Evolutionary conservation across 345 rosid genomes (phyloP), one percentile per base, ranked within the genome.

Genomic region (Lepidium africanum): DNA sequence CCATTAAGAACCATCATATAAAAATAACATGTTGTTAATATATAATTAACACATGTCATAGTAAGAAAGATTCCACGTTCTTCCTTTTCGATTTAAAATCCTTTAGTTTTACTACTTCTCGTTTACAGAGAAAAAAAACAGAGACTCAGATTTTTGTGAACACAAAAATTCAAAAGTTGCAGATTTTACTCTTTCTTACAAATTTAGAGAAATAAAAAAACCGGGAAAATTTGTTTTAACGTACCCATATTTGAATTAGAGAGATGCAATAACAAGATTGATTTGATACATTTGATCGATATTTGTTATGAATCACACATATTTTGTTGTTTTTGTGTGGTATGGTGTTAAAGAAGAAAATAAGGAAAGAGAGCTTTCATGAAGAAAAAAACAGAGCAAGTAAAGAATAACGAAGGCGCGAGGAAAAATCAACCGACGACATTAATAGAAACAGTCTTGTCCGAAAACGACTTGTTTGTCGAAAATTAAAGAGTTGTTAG

Each of bases 81-180:
- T 50, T 77, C 66, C 73, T 73, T 74, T 59, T 77, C 25, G 6
- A 40, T 17, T 14, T n/a, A 33, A 35, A 63, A n/a, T 23, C 25
- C 46, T 54, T 23, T 13, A 7, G 32, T 35, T 7, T 52, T 25
- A 49, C 38, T 25, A 55, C 36, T 46, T 59, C 51, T 2, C 17
- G 77, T 74, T 77, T 76, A 79, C 76, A 76, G 76, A 72, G 81
- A 21, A 65, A 38, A 42, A 13, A 64, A 36, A 38, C 45, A 36
- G 33, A 47, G 51, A 16, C 33, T 49, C 7, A 36, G 30, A n/a
- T 55, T 57, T 56, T 35, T 13, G 21, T 1, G 23, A 2, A 58
- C 41, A 4, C 3, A 30, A 46, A n/a, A 45, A 9, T 11, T 39
- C 64, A 23, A 69, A 65, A 66, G 27, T 36, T 51, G 2, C 21